Evolutionary conservation across 75 land plant genomes (phyloP), one percentile per base, ranked within the genome.

Genomic region (Cupressus sempervirens): DNA sequence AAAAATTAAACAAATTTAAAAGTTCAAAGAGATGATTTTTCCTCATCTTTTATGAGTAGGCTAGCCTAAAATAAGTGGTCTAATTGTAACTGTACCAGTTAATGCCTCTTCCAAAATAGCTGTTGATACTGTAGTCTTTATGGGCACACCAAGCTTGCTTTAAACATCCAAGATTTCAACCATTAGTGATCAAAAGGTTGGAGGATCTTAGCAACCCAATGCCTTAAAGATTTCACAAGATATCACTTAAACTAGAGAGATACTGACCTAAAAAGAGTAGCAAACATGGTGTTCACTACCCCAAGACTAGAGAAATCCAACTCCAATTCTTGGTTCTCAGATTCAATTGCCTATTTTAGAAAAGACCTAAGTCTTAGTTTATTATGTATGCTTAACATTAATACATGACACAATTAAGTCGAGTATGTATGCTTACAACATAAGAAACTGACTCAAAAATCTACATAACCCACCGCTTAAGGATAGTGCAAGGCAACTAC

Each of bases 261-360:
- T 45, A 40, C 81, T 30, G 41, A 94, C 98, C 98, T 96, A 88
- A 96, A 96, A 82, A 96, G 87, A 50, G 98, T 96, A 89, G 98
- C 98, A 92, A 96, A 96, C 91, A 96, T 89, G 23, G 98, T 96
- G 81, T 96, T 91, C 32, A 94, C 92, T 36, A 96, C 88, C 75
- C 95, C 94, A 72, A 96, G 86, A 86, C 90, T 96, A 76, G 98
- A 96, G 82, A 96, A 91, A 87, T 96, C 98, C 16, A 96, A 86
- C 86, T 96, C 98, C 87, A 94, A 74, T 70, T 94, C 97, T 81
- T 95, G 93, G 76, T 86, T 88, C 77, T 96, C 98, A 50, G 90
- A 62, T 86, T 93, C 94, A 86, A 96, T 90, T 75, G 92, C 96
- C 98, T 96, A 77, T 79, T 79, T n/a, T 13, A 79, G 48, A 0